These are phyloP conservation scores for Salix suchowensis DNA, from an alignment of 345 rosid species.

Conservation along the genomic window DNA sequence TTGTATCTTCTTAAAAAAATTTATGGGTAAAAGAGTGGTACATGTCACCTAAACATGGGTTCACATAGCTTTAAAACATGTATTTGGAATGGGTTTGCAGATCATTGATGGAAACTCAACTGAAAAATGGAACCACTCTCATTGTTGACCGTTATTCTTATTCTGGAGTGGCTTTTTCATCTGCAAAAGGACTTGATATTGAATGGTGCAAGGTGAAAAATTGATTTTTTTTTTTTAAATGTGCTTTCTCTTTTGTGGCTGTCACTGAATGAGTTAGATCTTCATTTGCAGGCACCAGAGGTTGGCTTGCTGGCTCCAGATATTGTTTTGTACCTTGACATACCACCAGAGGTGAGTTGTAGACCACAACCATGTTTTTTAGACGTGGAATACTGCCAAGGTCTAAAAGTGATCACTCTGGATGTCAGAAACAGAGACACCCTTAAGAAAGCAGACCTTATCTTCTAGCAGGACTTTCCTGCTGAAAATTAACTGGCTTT, in stretches of 20 bases:
- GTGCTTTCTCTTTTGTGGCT: background rate
- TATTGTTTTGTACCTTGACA: constrained; percentile 64
- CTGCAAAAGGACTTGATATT: constrained; percentile 81
- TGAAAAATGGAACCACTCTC: constrained; percentile 69
- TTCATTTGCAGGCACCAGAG: constrained; percentile 59
- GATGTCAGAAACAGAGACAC: background rate
- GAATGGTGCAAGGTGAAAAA: constrained; percentile 80
- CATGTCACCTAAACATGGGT: background rate
- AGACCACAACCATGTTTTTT: background rate
- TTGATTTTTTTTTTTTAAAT: background rate
- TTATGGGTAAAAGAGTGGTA: background rate
- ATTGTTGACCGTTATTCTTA: constrained; percentile 86
- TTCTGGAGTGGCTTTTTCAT: constrained; percentile 88
- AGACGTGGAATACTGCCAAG: background rate
- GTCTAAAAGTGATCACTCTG: background rate
- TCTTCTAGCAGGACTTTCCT: background rate
- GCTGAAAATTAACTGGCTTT: background rate
- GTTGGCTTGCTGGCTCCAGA: constrained; percentile 79
- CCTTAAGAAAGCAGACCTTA: no score
- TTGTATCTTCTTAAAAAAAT: background rate
- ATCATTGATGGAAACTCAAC: constrained; percentile 71
- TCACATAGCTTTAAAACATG: background rate
- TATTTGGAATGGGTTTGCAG: constrained; percentile 36
- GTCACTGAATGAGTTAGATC: background rate
- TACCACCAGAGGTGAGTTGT: constrained; percentile 63